Evolutionary conservation across 768 basidiomycete species (phyloP).

Genomic region (Podaxis mareebaensis): DNA sequence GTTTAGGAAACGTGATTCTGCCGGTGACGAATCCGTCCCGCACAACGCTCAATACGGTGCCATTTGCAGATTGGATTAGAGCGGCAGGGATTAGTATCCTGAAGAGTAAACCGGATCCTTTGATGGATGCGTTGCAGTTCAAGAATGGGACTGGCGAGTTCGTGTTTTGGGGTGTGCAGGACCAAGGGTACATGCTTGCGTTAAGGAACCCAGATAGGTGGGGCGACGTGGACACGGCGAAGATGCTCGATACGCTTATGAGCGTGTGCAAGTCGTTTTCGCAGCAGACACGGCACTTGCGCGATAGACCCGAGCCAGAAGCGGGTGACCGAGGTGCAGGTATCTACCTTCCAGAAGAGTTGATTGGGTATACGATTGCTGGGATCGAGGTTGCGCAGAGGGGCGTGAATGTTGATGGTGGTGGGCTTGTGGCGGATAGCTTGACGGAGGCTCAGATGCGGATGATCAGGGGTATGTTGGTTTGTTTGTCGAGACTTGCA

Average conservation of each 20-base stretch:
- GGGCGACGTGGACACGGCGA: slow-evolving; percentile 59
- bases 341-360: slow-evolving; percentile 89
- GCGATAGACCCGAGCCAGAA: slow-evolving; percentile 76
- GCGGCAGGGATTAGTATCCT: slow-evolving; percentile 87
- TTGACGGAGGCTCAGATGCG: slow-evolving; percentile 76
- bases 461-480: slow-evolving; percentile 77
- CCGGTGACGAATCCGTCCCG: slow-evolving; percentile 63
- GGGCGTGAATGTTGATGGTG: slow-evolving; percentile 43
- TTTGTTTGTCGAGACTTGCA: slow-evolving; percentile 66
- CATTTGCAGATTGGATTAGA: slow-evolving; percentile 89
- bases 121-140: slow-evolving; percentile 72
- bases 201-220: slow-evolving; percentile 51
- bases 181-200: slow-evolving; percentile 62
- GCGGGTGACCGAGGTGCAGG: slow-evolving; percentile 76
- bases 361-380: slow-evolving; percentile 86
- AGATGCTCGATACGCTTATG: slow-evolving; percentile 89
- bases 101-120: slow-evolving; percentile 75
- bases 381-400: slow-evolving; percentile 81
- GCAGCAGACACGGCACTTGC: slow-evolving; percentile 80
- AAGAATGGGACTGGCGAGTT: slow-evolving; percentile 85
- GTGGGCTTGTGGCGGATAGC: slow-evolving; percentile 66
- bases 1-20: slow-evolving; percentile 90
- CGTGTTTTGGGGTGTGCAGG: slow-evolving; percentile 86
- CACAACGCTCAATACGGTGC: slow-evolving; percentile 53
- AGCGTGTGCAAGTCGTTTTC: slow-evolving; percentile 76